phyloP scores from a whole-genome alignment of 2,329 filamentous ascomycete genomes.

The Curvularia sp. region DNA sequence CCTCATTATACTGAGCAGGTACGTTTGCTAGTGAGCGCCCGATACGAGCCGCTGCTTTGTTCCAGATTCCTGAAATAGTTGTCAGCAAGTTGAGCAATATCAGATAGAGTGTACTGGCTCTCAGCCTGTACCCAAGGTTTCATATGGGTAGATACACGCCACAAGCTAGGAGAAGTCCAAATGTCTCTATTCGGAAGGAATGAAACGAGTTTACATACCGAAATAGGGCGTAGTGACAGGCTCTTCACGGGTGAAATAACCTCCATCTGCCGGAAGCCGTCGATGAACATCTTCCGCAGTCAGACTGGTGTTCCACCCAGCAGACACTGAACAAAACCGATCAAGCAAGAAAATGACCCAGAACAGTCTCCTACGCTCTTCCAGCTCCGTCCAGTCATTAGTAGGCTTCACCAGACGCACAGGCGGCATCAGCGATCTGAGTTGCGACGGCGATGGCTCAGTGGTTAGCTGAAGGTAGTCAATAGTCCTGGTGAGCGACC shows the following conservation, averaged over 20 bases:
- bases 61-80: constrained; percentile 33
- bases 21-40: constrained; percentile 42
- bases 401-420: constrained; percentile 35
- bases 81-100: neutral
- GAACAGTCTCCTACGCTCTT: constrained; percentile 43
- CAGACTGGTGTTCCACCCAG: constrained; percentile 45
- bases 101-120: neutral
- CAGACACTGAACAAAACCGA: constrained; percentile 42
- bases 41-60: constrained; percentile 44
- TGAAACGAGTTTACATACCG: constrained; percentile 11
- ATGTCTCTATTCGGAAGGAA: neutral
- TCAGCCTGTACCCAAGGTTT: neutral
- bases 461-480: constrained; percentile 44
- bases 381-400: constrained; percentile 41
- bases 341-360: constrained; percentile 47
- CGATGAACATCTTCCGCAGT: constrained; percentile 46
- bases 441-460: constrained; percentile 35
- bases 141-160: neutral
- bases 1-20: constrained; percentile 46
- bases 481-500: constrained; percentile 44
- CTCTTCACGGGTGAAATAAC: constrained; percentile 45
- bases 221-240: constrained; percentile 45
- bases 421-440: constrained; percentile 41
- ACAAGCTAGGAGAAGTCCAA: neutral
- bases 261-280: constrained; percentile 43